Evolutionary conservation across 2,329 filamentous ascomycete genomes (phyloP), one percentile per base, ranked within the genome.

Genomic region (Gaeumannomyces tritici): DNA sequence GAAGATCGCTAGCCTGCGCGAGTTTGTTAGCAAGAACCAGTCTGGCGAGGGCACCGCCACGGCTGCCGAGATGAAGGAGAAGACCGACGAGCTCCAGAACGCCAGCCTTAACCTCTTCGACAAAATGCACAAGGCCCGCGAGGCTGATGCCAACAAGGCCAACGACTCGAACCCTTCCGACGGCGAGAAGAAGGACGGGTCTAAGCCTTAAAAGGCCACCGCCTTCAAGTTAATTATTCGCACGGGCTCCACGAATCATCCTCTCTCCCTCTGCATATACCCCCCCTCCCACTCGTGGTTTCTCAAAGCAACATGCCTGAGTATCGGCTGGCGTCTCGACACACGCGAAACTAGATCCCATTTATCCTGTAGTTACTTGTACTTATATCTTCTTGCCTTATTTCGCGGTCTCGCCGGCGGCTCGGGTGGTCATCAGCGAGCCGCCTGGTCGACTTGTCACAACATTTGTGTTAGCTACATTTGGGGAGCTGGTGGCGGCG

Each of bases 41-140:
- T 86, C 91, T 71, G 93, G 93, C 67, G 95, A 99, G 83, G 87
- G 88, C 72, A 86, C 82, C 66, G 86, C 90, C 72, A 96, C 91
- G 65, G 90, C 93, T 61, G 90, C 90, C 68, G 90, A 98, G 79
- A 89, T 99, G 79, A 98, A 98, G 90, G 87, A 91, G 82, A 97
- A 97, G 91, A 96, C 91, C 72, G 95, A 98, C 69, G 93, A 97
- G 79, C 90, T 99, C 74, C 95, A 98, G 83, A 90, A 89, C 76
- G 91, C 93, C 69, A 93, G 89, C 79, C 83, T 99, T 80, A 96
- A 90, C 80, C 88, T 98, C 73, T 98, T 99, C 78, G 95, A 98
- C 83, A 97, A 98, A 89, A 96, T 99, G 91, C 93, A 99, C 90
- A 96, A 96, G 85, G 91, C 93, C 69, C 89, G 91, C 71, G 77